Conservation (phyloP, 2,329 filamentous ascomycete genomes). For the Fusarium neocosmosporiellum region DNA sequence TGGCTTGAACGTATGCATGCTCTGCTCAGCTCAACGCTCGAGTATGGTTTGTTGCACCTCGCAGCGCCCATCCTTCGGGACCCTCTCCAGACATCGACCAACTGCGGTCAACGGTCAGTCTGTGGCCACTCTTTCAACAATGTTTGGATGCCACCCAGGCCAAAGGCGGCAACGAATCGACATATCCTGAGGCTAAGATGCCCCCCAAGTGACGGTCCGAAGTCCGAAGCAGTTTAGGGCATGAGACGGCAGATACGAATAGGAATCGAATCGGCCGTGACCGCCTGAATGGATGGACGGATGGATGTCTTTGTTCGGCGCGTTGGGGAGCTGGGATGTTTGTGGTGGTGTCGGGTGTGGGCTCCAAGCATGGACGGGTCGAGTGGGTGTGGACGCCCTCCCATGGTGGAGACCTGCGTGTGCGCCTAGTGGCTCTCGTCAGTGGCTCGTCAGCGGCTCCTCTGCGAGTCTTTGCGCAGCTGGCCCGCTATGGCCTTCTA, state of each 20-base stretch:
- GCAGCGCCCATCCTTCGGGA: not conserved
- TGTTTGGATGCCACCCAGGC: slow-evolving; percentile 16
- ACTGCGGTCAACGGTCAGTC: slow-evolving; percentile 2
- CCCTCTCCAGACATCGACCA: not conserved
- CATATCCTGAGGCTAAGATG: slow-evolving; percentile 16
- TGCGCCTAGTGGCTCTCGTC: slow-evolving; percentile 24
- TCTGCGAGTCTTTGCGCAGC: slow-evolving; percentile 31
- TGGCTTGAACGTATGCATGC: not conserved
- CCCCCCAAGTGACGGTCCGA: slow-evolving; percentile 16
- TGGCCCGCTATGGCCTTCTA: slow-evolving; percentile 36
- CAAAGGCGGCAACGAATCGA: slow-evolving; percentile 19
- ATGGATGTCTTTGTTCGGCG: slow-evolving; percentile 34
- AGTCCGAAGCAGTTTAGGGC: slow-evolving; percentile 29
- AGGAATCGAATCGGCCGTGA: slow-evolving; percentile 15
- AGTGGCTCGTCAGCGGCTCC: slow-evolving; percentile 34
- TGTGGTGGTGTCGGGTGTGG: slow-evolving; percentile 41
- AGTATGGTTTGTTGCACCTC: not conserved
- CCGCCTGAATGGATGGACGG: slow-evolving; percentile 31
- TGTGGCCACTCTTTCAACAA: slow-evolving; percentile 2
- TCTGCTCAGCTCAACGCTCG: slow-evolving; percentile 17
- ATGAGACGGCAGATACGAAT: slow-evolving; percentile 25
- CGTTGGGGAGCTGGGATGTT: slow-evolving; percentile 37
- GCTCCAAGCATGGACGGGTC: slow-evolving; percentile 20
- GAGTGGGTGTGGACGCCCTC: slow-evolving; percentile 35
- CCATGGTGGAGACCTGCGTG: slow-evolving; percentile 5